Evolutionary conservation across 202 grass and related monocot genomes (phyloP).

Genomic region (Digitaria exilis): DNA sequence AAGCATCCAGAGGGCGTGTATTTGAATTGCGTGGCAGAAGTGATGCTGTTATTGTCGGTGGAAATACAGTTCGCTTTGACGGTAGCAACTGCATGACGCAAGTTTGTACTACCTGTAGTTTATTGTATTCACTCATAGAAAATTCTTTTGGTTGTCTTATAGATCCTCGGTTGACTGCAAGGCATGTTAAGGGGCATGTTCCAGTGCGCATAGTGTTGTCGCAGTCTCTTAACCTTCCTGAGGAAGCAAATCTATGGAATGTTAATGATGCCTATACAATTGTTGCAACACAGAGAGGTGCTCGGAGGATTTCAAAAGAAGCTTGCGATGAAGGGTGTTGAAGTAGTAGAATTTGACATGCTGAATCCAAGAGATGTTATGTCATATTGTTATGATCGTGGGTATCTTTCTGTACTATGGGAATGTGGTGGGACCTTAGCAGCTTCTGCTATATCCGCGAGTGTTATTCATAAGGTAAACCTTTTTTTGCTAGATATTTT

Average conservation of each 20-base stretch:
- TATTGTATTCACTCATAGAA: slow-evolving; percentile 13
- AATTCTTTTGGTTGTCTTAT: slow-evolving; percentile 48
- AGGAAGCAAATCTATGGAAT: slow-evolving; percentile 94
- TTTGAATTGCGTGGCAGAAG: slow-evolving; percentile 96
- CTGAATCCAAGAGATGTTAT: slow-evolving; percentile 92
- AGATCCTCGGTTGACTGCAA: slow-evolving; percentile 94
- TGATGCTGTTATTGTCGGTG: slow-evolving; percentile 91
- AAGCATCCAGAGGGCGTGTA: slow-evolving; percentile 80
- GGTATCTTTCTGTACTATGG: slow-evolving; percentile 90
- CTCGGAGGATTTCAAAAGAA: slow-evolving; percentile 82
- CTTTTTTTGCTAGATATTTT: not conserved
- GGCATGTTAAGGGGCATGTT: slow-evolving; percentile 81
- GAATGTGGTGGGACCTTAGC: slow-evolving; percentile 85
- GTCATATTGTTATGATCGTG: slow-evolving; percentile 90
- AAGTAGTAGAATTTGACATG: slow-evolving; percentile 99
- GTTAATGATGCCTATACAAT: slow-evolving; percentile 92
- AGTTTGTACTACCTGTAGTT: slow-evolving; percentile 22
- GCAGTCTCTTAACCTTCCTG: slow-evolving; percentile 78
- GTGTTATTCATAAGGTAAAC: slow-evolving; percentile 89
- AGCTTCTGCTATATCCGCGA: slow-evolving; percentile 83
- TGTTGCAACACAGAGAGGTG: slow-evolving; percentile 89
- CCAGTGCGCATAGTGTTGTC: slow-evolving; percentile 92
- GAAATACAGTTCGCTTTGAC: slow-evolving; percentile 88
- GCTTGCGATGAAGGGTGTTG: slow-evolving; percentile 86
- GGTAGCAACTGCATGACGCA: slow-evolving; percentile 47